Evolutionary conservation across 345 rosid species (phyloP).

Genomic region (Lepidium africanum): DNA sequence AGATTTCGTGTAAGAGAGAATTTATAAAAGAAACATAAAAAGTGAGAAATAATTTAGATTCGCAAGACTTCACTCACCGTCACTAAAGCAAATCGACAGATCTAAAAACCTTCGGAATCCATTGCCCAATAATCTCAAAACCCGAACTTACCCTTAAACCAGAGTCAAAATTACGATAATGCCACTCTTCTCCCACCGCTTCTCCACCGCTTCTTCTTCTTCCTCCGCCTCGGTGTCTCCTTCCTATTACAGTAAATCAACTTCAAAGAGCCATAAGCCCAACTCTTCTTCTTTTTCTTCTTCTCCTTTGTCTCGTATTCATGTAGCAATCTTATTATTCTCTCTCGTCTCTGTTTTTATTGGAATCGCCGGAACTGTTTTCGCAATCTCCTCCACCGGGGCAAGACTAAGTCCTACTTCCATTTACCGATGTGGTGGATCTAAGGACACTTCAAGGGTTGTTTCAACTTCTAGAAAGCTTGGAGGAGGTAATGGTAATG

Average conservation of each 20-base stretch:
- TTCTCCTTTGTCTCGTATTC: conserved; percentile 22
- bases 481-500: conserved; percentile 26
- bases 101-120: conserved; percentile 3
- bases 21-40: conserved; percentile 8
- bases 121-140: background rate
- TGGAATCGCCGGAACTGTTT: conserved; percentile 56
- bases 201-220: conserved; percentile 27
- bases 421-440: conserved; percentile 51
- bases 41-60: conserved; percentile 23
- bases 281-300: background rate
- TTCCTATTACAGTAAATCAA: conserved; percentile 41
- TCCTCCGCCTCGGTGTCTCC: conserved; percentile 29
- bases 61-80: conserved; percentile 20
- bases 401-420: conserved; percentile 30
- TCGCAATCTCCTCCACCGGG: conserved; percentile 41
- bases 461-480: conserved; percentile 30
- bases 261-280: conserved; percentile 38
- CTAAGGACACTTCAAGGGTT: conserved; percentile 48
- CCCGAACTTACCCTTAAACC: conserved; percentile 13
- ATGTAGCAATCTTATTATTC: conserved; percentile 39
- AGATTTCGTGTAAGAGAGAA: background rate
- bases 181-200: conserved; percentile 48
- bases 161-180: conserved; percentile 23
- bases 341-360: conserved; percentile 44
- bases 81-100: conserved; percentile 18